Evolutionary conservation across 768 basidiomycete genomes (phyloP).

Genomic region (Inosperma sp.): DNA sequence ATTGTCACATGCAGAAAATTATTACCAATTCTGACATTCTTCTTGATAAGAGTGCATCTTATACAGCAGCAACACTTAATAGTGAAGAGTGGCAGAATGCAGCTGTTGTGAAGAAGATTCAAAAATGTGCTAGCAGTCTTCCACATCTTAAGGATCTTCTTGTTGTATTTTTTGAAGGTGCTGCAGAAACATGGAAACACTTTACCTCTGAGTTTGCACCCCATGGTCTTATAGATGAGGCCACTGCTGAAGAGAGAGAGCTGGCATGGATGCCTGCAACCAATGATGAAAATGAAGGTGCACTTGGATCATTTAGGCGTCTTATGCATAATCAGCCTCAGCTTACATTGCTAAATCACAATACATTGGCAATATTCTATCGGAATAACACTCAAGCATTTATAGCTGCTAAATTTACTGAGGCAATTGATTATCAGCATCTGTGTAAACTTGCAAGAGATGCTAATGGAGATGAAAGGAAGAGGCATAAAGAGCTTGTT

Average conservation of each 20-base stretch:
- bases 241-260: conserved; percentile 17
- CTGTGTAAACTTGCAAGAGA: not conserved
- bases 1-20: conserved; percentile 15
- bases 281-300: conserved; percentile 32
- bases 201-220: conserved; percentile 28
- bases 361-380: conserved; percentile 14
- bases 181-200: conserved; percentile 22
- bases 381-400: conserved; percentile 13
- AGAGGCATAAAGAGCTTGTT: not conserved
- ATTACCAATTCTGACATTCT: conserved; percentile 20
- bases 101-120: not conserved
- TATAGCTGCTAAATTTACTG: conserved; percentile 8
- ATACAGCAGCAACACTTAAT: not conserved
- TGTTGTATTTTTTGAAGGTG: conserved; percentile 25
- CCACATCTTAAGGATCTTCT: conserved; percentile 8
- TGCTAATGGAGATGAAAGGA: not conserved
- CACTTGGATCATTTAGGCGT: conserved; percentile 23
- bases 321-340: conserved; percentile 13
- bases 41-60: too few relatives aligned
- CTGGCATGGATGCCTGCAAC: conserved; percentile 29
- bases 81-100: conserved; percentile 6
- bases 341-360: conserved; percentile 2
- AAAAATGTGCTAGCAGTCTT: not conserved
- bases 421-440: conserved; percentile 9
- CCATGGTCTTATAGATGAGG: conserved; percentile 24